Evolutionary conservation across 1,139 yeast genomes (phyloP).

Genomic region (Yamadazyma songkhlaensis): DNA sequence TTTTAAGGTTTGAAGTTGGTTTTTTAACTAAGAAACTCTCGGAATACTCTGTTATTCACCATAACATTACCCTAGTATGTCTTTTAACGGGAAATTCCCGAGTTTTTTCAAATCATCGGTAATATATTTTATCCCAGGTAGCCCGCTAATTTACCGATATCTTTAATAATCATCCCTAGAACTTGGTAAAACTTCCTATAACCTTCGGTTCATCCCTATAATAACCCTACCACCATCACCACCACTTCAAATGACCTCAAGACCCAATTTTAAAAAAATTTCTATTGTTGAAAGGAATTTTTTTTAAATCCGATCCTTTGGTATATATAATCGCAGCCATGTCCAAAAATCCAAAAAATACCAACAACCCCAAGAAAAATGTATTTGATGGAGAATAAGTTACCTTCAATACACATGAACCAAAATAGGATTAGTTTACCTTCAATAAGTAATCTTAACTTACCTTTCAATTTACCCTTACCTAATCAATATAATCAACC

Average conservation of each 20-base stretch:
- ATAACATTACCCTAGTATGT: too few species aligned
- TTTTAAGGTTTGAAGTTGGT: too few species aligned
- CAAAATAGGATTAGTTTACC: conserved; percentile 12
- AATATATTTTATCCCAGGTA: too few species aligned
- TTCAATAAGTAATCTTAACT: conserved; percentile 14
- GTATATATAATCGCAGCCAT: conserved; percentile 1
- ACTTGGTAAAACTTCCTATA: too few species aligned
- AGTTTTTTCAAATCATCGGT: too few species aligned
- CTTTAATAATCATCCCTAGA: too few species aligned
- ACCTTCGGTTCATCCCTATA: neutral
- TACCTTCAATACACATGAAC: conserved; percentile 30
- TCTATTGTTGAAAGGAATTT: neutral
- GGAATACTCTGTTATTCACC: too few species aligned
- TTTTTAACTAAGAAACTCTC: too few species aligned
- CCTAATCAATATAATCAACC: conserved; percentile 1
- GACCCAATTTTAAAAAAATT: too few species aligned
- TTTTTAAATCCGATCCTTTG: conserved; percentile 1
- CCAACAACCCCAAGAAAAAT: neutral
- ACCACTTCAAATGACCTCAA: too few species aligned
- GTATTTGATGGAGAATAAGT: conserved; percentile 9
- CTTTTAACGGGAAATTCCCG: too few species aligned
- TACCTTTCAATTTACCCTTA: conserved; percentile 3
- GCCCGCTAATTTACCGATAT: too few species aligned
- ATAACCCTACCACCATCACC: neutral
- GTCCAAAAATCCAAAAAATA: neutral